phyloP scores from a whole-genome alignment of 306 rosid genomes.

The Sesbania bispinosa region DNA sequence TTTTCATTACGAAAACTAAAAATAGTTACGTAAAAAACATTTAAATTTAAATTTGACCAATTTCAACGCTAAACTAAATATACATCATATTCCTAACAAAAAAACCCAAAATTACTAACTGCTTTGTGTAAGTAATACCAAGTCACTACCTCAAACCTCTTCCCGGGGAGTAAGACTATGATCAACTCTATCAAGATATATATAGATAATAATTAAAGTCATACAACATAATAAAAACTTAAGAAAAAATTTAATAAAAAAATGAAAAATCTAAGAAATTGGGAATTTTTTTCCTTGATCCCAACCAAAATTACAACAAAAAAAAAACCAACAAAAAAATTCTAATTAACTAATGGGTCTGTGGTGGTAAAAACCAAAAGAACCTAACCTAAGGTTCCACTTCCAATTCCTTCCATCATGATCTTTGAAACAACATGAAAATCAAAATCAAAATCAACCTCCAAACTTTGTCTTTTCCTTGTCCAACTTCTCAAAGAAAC shows the following conservation, averaged over 20 bases:
- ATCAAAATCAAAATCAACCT: slow-evolving; percentile 35
- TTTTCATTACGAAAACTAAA: too few species aligned
- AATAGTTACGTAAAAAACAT: too few species aligned
- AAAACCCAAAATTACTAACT: slow-evolving; percentile 23
- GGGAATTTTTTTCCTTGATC: slow-evolving; percentile 40
- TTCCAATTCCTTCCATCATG: background rate
- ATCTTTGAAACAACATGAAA: too few species aligned
- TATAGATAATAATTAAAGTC: slow-evolving; percentile 6
- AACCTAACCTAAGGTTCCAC: slow-evolving; percentile 17
- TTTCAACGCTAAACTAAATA: too few species aligned
- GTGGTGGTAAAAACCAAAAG: background rate
- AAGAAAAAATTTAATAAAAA: background rate
- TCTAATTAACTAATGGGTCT: slow-evolving; percentile 28
- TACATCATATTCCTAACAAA: too few species aligned
- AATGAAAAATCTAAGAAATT: background rate
- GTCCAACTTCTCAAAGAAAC: slow-evolving; percentile 56
- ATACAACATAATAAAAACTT: background rate
- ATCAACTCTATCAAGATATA: slow-evolving; percentile 23
- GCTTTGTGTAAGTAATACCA: background rate
- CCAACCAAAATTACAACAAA: slow-evolving; percentile 30
- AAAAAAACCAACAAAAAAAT: background rate
- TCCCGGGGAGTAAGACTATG: slow-evolving; percentile 12
- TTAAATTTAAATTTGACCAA: too few species aligned
- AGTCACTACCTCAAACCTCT: too few species aligned
- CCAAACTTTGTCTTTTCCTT: slow-evolving; percentile 69